Base-by-base conservation (phyloP, 257 asterid genomes). In the Cordia subcordata region DNA sequence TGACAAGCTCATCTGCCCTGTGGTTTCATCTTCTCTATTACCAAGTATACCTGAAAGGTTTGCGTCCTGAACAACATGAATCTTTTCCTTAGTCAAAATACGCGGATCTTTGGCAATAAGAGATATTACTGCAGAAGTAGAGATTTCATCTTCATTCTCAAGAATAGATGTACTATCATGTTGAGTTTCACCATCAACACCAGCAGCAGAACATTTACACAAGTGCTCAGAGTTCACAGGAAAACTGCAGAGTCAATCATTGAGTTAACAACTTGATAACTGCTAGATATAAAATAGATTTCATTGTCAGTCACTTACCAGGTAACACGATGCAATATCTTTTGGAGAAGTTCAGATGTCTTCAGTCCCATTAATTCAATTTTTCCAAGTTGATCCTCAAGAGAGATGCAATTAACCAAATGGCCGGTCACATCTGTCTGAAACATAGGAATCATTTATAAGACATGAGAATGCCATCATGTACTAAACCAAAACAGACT, bases 91-190 rank as follows among this genome's bases (percentile, higher is more conserved):
- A 55, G 66, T 66, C 53, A 67, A 44, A 42, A 37, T 13, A 54
- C 97, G 94, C 46, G 96, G 96, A 74, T 93, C 99, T 49, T 72
- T 74, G 58, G 85, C 91, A 59, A 51, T 69, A 65, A 88, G 65
- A 18, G 96, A 68, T 60, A 81, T 63, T 39, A 88, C 66, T 8
- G 79, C 72, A 49, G 88, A 77, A 42, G 80, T 54, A 49, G 81
- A 71, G 49, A 60, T 69, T 62, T 76, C 71, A 32, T 71, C 66
- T 55, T 62, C 78, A 52, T 64, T 69, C 70, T 74, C 71, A 23
- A 79, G 61, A 39, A 64, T 23, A 50, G 66, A 71, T 60, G 71
- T 15, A 18, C 66, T 63, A 51, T 57, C 68, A 3, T 47, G 50
- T 60, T 32, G 66, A 44, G 44, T 55, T 60, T 49, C 70, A 57